Percentiles rank a stretch among this genome's conserved stretches.
phyloP scores from a whole-genome alignment of 1,284 basidiomycete species.

The Microbotryum saponariae region DNA sequence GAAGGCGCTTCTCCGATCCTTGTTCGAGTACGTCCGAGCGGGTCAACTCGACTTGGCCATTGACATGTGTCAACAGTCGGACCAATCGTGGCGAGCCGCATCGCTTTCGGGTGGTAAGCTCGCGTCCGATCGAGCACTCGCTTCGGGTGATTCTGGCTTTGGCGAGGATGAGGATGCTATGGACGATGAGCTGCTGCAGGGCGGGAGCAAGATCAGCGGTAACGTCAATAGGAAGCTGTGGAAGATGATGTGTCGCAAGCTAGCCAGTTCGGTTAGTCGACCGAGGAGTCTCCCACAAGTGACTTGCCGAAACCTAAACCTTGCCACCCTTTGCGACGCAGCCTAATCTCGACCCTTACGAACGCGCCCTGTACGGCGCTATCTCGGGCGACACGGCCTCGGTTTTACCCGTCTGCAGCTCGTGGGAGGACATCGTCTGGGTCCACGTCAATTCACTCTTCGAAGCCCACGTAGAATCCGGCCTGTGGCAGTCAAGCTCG shows the following conservation, averaged over 20 bases:
- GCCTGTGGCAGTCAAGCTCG: conserved; percentile 31
- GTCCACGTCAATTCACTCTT: conserved; percentile 76
- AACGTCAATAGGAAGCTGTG: conserved; percentile 65
- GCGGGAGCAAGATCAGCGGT: conserved; percentile 64
- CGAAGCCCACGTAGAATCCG: conserved; percentile 65
- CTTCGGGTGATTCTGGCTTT: conserved; percentile 49
- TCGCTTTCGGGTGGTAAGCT: conserved; percentile 68
- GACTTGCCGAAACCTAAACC: too few relatives aligned
- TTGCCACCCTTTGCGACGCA: conserved; percentile 38
- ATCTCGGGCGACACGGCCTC: conserved; percentile 74
- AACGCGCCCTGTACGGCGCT: conserved; percentile 78
- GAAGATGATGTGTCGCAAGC: conserved; percentile 72
- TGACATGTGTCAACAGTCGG: conserved; percentile 69
- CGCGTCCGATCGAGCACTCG: conserved; percentile 62
- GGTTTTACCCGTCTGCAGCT: conserved; percentile 66
- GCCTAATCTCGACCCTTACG: conserved; percentile 61
- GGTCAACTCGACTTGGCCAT: conserved; percentile 76
- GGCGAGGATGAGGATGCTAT: conserved; percentile 46
- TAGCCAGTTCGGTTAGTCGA: conserved; percentile 60
- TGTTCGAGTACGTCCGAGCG: conserved; percentile 70
- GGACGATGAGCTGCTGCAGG: conserved; percentile 9
- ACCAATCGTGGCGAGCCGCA: conserved; percentile 86
- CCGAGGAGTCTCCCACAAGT: too few relatives aligned
- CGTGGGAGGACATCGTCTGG: conserved; percentile 96
- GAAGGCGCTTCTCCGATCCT: conserved; percentile 59